phyloP scores from a whole-genome alignment of 768 basidiomycete species.

The Leucosporidium scottii region DNA sequence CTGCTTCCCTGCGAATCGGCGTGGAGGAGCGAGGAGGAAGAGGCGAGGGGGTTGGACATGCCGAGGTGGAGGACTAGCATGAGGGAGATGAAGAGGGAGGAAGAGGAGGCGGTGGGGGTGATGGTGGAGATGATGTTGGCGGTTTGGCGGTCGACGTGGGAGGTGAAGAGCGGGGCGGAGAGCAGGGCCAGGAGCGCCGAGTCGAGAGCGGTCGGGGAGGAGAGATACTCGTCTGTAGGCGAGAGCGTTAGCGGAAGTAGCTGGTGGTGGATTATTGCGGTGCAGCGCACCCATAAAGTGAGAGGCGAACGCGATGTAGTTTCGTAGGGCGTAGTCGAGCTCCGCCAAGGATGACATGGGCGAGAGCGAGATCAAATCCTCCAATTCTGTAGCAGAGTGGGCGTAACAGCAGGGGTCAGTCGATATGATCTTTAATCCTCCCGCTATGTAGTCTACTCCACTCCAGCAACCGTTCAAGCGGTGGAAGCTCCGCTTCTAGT shows the following conservation, averaged over 20 bases:
- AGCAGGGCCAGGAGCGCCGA: slow-evolving; percentile 71
- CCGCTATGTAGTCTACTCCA: too few species aligned
- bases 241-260: background rate
- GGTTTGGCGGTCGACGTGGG: slow-evolving; percentile 87
- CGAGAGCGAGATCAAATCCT: slow-evolving; percentile 67
- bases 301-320: slow-evolving; percentile 28
- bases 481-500: background rate
- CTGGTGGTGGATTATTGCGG: background rate
- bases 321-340: slow-evolving; percentile 59
- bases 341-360: slow-evolving; percentile 59
- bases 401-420: background rate
- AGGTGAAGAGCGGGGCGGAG: slow-evolving; percentile 77
- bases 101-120: slow-evolving; percentile 44
- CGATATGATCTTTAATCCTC: too few species aligned
- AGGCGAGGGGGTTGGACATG: background rate
- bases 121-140: slow-evolving; percentile 55
- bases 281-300: slow-evolving; percentile 20
- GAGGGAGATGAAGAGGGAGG: slow-evolving; percentile 5
- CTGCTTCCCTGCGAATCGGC: slow-evolving; percentile 1
- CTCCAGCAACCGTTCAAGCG: too few species aligned
- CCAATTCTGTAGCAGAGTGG: slow-evolving; percentile 58
- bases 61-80: slow-evolving; percentile 17
- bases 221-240: slow-evolving; percentile 68
- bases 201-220: slow-evolving; percentile 72
- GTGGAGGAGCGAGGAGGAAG: background rate